Conservation (phyloP, 345 rosid species). For the Gossypium bickii region DNA sequence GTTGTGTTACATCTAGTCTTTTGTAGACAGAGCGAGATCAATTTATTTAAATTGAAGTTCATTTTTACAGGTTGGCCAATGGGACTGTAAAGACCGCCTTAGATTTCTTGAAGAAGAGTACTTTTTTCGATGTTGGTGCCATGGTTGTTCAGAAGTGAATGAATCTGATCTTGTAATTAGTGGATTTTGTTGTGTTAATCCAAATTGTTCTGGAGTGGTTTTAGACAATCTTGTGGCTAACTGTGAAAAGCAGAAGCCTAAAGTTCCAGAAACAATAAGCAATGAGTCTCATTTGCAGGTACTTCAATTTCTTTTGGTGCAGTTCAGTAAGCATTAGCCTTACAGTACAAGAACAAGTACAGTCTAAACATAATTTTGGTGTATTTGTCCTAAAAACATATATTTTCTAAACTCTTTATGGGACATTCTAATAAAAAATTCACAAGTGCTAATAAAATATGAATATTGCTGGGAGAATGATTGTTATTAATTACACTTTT, state of each 20-base stretch:
- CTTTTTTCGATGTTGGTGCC: constrained; percentile 62
- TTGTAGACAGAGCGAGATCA: not conserved
- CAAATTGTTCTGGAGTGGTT: constrained; percentile 62
- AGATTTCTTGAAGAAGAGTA: constrained; percentile 69
- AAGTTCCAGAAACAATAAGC: constrained; percentile 23
- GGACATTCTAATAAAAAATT: not conserved
- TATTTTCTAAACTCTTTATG: not conserved
- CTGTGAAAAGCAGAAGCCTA: constrained; percentile 39
- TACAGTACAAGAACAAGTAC: not conserved
- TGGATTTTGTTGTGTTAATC: constrained; percentile 56
- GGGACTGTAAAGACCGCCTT: constrained; percentile 62
- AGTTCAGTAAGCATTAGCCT: constrained; percentile 7
- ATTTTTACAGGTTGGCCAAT: constrained; percentile 64
- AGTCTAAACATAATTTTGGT: not conserved
- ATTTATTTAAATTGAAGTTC: not conserved
- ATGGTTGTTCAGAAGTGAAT: constrained; percentile 61
- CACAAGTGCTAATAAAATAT: not conserved
- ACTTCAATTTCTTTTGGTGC: constrained; percentile 13
- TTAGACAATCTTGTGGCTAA: constrained; percentile 33
- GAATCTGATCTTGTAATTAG: constrained; percentile 59
- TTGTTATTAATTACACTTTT: not conserved
- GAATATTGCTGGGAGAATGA: not conserved
- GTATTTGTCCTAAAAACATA: not conserved
- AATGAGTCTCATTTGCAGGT: constrained; percentile 41
- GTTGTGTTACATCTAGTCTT: not conserved